Evolutionary conservation across 306 rosid genomes (phyloP).

Genomic region (Vicia villosa): DNA sequence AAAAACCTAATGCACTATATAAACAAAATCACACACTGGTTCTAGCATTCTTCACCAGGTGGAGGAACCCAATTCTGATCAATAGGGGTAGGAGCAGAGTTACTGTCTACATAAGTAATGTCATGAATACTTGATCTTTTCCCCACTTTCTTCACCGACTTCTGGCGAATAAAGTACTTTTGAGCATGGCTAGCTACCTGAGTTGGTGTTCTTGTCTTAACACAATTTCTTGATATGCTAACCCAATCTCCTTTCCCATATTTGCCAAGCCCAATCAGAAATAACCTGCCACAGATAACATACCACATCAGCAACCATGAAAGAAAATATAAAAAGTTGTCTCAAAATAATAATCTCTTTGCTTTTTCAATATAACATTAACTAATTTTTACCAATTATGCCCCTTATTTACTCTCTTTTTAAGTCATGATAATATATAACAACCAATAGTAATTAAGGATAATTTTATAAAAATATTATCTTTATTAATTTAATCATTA

Average conservation of each 20-base stretch:
- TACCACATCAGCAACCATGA: neutral
- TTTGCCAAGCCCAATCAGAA: slow-evolving; percentile 63
- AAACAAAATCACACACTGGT: slow-evolving; percentile 28
- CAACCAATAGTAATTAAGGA: too few relatives aligned
- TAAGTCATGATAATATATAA: too few relatives aligned
- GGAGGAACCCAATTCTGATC: slow-evolving; percentile 66
- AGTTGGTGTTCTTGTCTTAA: slow-evolving; percentile 84
- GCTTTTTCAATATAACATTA: too few relatives aligned
- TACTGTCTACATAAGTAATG: slow-evolving; percentile 70
- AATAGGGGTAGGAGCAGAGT: slow-evolving; percentile 38
- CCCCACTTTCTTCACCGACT: slow-evolving; percentile 72
- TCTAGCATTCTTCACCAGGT: slow-evolving; percentile 26
- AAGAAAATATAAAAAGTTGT: too few relatives aligned
- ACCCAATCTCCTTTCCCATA: slow-evolving; percentile 98
- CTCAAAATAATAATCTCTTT: too few relatives aligned
- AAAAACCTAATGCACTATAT: slow-evolving; percentile 26
- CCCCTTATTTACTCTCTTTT: too few relatives aligned
- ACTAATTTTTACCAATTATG: too few relatives aligned
- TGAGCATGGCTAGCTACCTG: slow-evolving; percentile 99
- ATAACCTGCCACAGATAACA: slow-evolving; percentile 49
- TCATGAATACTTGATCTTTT: slow-evolving; percentile 94
- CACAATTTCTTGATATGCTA: slow-evolving; percentile 87
- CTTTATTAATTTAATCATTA: too few relatives aligned
- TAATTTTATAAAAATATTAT: too few relatives aligned
- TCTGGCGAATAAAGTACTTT: slow-evolving; percentile 82